Conservation (phyloP, 306 rosid species). For the Amphicarpaea edgeworthii region DNA sequence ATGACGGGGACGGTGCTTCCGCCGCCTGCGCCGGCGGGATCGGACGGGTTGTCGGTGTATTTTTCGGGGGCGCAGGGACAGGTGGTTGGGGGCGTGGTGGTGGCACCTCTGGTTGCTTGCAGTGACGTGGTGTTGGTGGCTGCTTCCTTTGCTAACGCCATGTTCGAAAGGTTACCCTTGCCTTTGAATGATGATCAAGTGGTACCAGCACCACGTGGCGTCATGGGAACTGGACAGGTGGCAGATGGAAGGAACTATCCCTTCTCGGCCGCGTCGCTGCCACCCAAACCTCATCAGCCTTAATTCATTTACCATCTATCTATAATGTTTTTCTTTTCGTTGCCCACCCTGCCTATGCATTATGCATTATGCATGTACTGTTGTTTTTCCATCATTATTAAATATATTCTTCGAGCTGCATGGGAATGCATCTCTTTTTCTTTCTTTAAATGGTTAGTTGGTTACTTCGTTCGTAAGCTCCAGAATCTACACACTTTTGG, state of each 20-base stretch:
- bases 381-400: too few species aligned
- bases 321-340: too few species aligned
- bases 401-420: too few species aligned
- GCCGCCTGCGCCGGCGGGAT: constrained; percentile 58
- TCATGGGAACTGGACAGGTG: neutral
- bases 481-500: too few species aligned
- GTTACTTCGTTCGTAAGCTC: too few species aligned
- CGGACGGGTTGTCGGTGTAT: constrained; percentile 60
- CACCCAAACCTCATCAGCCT: neutral
- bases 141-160: constrained; percentile 60
- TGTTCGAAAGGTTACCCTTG: constrained; percentile 55
- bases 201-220: neutral
- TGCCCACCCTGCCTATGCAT: too few species aligned
- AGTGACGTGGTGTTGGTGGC: constrained; percentile 64
- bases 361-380: too few species aligned
- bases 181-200: constrained; percentile 38
- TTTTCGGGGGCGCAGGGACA: constrained; percentile 68
- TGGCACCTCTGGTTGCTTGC: constrained; percentile 60
- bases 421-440: too few species aligned
- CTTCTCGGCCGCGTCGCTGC: neutral
- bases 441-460: too few species aligned
- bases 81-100: constrained; percentile 68
- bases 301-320: too few species aligned
- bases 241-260: constrained; percentile 15
- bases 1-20: constrained; percentile 69